These are phyloP conservation scores for Posidonia oceanica DNA, from an alignment of 116 monocot species.

Conservation along the genomic window DNA sequence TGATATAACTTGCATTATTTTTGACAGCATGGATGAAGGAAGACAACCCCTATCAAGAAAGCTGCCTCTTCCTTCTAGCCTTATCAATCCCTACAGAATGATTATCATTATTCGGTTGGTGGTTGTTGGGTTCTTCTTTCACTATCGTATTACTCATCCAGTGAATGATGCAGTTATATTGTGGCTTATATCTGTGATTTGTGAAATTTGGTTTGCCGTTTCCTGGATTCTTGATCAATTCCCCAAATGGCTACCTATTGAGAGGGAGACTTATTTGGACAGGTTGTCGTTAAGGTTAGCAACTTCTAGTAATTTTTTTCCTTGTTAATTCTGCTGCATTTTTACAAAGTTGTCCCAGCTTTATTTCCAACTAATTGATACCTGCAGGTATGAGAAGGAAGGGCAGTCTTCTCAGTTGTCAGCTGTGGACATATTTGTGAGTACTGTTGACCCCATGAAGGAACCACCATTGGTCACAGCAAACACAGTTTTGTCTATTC, in stretches of 20 bases:
- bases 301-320: not conserved
- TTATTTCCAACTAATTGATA: not conserved
- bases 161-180: constrained; percentile 66
- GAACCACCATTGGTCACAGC: constrained; percentile 94
- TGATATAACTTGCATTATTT: not conserved
- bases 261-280: constrained; percentile 91
- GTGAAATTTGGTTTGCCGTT: constrained; percentile 85
- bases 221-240: constrained; percentile 99
- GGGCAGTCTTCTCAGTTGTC: constrained; percentile 71
- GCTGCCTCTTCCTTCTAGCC: constrained; percentile 73
- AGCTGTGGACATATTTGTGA: constrained; percentile 70
- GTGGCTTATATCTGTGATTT: constrained; percentile 90
- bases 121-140: constrained; percentile 82
- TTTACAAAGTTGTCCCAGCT: too few relatives aligned
- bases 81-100: constrained; percentile 89
- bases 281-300: constrained; percentile 68
- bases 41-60: constrained; percentile 91
- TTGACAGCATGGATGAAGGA: constrained; percentile 86
- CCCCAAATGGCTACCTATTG: constrained; percentile 93
- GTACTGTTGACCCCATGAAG: constrained; percentile 92
- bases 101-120: constrained; percentile 82
- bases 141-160: constrained; percentile 83
- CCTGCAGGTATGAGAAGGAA: constrained; percentile 74
- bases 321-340: not conserved
- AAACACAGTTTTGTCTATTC: constrained; percentile 89